Conservation (phyloP, 352 stramenopile genomes). For the Peronospora destructor region DNA sequence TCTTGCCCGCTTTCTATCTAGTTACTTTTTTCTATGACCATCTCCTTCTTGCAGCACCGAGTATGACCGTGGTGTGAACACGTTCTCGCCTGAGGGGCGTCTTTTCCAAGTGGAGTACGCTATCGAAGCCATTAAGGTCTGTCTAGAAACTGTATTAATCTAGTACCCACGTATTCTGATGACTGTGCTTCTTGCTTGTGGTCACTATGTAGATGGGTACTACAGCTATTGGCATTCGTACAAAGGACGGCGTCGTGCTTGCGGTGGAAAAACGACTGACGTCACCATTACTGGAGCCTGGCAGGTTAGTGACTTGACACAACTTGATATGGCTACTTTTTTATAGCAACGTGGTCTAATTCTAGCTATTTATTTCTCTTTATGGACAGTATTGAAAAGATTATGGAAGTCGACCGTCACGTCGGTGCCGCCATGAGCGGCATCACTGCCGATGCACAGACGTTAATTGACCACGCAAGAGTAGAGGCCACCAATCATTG, state of each 20-base stretch:
- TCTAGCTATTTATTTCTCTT: background rate
- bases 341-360: background rate
- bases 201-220: constrained; percentile 86
- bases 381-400: constrained; percentile 95
- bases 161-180: background rate
- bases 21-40: background rate
- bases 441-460: constrained; percentile 97
- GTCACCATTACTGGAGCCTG: constrained; percentile 92
- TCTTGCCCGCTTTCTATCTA: background rate
- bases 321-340: too few species aligned
- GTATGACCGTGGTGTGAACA: constrained; percentile 99
- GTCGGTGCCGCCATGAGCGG: constrained; percentile 97
- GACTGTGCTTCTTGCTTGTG: background rate
- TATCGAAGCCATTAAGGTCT: constrained; percentile 96
- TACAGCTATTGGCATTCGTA: constrained; percentile 96
- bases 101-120: constrained; percentile 99
- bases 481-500: constrained; percentile 98
- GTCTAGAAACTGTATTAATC: background rate
- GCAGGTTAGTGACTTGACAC: constrained; percentile 38
- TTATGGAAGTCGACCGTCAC: constrained; percentile 98
- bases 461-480: constrained; percentile 97
- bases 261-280: constrained; percentile 98
- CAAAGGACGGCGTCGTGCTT: constrained; percentile 95
- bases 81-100: constrained; percentile 98
- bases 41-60: constrained; percentile 74